Evolutionary conservation across 208 protist genomes (phyloP).

Genomic region (Baffinella frigidus): DNA sequence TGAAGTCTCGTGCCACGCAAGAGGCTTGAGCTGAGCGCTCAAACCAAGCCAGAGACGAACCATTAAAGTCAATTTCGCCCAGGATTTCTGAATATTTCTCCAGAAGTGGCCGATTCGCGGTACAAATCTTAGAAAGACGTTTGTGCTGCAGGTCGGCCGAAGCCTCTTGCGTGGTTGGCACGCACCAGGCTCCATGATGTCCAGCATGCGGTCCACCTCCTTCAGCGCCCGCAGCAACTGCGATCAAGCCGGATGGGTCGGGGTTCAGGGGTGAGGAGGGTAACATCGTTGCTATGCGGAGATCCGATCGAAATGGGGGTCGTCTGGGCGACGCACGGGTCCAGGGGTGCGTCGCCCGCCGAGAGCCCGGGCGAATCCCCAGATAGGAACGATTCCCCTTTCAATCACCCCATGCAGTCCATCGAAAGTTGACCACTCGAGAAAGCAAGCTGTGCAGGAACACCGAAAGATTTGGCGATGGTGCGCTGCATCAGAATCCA

Average conservation of each 20-base stretch:
- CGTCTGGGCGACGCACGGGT: not conserved
- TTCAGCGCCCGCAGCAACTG: conserved; percentile 7
- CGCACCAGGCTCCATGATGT: conserved; percentile 56
- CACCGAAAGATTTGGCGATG: not conserved
- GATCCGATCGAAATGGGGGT: not conserved
- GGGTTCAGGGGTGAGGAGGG: no score
- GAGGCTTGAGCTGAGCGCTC: no score
- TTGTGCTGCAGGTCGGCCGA: no score
- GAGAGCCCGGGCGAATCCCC: not conserved
- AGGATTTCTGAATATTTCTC: no score
- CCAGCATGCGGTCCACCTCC: conserved; percentile 49
- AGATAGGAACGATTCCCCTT: not conserved
- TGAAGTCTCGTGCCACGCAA: no score
- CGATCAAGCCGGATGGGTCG: no score
- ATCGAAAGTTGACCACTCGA: no score
- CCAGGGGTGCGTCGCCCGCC: not conserved
- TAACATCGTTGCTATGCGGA: not conserved
- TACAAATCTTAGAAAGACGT: no score
- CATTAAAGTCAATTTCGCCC: no score
- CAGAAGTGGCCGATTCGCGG: no score
- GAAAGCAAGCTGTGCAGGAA: not conserved
- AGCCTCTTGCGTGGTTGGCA: no score
- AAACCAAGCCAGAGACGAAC: no score
- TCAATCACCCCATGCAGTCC: not conserved
- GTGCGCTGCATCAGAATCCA: not conserved